Conservation (phyloP, 1,284 basidiomycete genomes). For the Cutaneotrichosporon cavernicola region DNA sequence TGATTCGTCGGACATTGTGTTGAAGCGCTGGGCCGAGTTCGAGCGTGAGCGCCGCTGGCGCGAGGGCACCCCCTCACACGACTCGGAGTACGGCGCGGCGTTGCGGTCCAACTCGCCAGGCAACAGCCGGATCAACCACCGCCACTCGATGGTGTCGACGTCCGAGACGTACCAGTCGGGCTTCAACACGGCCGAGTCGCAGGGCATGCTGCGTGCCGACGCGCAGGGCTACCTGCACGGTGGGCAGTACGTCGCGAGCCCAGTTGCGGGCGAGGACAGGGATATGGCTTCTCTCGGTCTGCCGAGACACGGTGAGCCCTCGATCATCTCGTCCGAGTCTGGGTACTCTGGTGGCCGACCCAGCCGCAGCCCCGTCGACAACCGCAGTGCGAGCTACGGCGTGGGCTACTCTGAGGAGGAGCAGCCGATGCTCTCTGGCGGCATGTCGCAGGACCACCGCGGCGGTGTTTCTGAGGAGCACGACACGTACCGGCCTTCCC, state of each 20-base stretch:
- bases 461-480: conserved; percentile 14
- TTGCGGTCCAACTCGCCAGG: conserved; percentile 55
- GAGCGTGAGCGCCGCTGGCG: conserved; percentile 94
- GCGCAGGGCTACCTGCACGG: conserved; percentile 36
- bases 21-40: conserved; percentile 99
- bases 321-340: conserved; percentile 46
- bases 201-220: conserved; percentile 45
- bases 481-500: conserved; percentile 22
- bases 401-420: conserved; percentile 54
- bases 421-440: conserved; percentile 56
- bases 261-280: conserved; percentile 58
- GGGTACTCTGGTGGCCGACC: conserved; percentile 21
- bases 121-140: conserved; percentile 44
- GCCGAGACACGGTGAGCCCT: conserved; percentile 44
- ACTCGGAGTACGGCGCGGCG: conserved; percentile 60
- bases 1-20: conserved; percentile 91
- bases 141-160: conserved; percentile 73
- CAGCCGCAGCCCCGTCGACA: conserved; percentile 16
- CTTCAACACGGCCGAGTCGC: conserved; percentile 49
- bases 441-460: conserved; percentile 32
- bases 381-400: conserved; percentile 16
- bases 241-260: conserved; percentile 64
- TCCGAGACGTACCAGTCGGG: conserved; percentile 63
- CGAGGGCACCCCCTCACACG: conserved; percentile 75
- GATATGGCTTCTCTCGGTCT: conserved; percentile 51